Evolutionary conservation across 2,329 filamentous ascomycete genomes (phyloP).

Genomic region (Cladosporium sp.): DNA sequence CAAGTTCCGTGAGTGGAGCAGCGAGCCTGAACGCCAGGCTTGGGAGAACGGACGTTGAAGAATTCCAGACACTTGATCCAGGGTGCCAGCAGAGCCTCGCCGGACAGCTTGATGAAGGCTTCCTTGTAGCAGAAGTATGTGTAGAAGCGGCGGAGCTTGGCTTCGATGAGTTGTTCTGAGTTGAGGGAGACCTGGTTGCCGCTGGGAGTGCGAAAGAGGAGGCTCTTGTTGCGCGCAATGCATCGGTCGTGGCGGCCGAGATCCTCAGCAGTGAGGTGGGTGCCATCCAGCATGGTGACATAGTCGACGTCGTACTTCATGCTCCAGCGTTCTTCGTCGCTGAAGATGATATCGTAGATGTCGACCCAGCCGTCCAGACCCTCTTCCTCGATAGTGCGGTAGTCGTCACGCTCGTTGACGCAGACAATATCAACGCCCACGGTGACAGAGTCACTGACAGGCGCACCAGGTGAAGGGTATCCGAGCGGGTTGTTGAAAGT

Average conservation of each 20-base stretch:
- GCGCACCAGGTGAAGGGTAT: conserved; percentile 20
- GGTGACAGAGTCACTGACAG: conserved; percentile 36
- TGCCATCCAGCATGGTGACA: conserved; percentile 43
- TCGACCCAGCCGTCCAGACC: conserved; percentile 66
- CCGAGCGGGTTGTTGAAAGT: conserved; percentile 26
- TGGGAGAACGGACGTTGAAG: conserved; percentile 55
- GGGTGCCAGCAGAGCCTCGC: conserved; percentile 67
- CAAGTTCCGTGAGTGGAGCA: conserved; percentile 42
- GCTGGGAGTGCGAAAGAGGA: conserved; percentile 34
- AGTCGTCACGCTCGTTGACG: conserved; percentile 62
- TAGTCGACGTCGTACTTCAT: conserved; percentile 53
- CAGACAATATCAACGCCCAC: conserved; percentile 75
- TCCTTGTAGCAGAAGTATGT: conserved; percentile 75
- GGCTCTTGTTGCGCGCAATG: conserved; percentile 33
- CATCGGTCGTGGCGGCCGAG: conserved; percentile 43
- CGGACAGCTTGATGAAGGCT: conserved; percentile 78
- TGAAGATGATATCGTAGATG: conserved; percentile 67
- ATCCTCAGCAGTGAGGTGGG: conserved; percentile 34
- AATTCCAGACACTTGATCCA: conserved; percentile 72
- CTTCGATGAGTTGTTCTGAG: conserved; percentile 50
- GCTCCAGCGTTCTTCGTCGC: conserved; percentile 54
- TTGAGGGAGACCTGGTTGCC: conserved; percentile 35
- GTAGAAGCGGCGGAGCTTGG: conserved; percentile 66
- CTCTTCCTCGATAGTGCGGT: conserved; percentile 54
- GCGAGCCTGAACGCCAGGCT: conserved; percentile 36